Base-by-base conservation (phyloP, 2,329 filamentous ascomycete species). In the Nigrospora osmanthi region DNA sequence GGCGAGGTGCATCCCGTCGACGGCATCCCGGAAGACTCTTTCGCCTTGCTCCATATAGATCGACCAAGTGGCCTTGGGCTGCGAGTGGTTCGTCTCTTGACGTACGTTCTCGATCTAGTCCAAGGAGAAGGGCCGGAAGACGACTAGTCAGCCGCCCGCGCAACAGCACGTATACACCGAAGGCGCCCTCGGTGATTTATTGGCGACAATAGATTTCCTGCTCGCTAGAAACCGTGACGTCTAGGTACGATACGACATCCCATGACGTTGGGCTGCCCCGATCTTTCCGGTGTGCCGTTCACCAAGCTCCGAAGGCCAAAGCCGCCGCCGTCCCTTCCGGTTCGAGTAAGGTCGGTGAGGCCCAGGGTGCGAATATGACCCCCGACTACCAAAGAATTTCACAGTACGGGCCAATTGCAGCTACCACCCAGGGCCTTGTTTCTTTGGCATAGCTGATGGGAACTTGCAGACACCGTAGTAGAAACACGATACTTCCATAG, bases 61-160 rank as follows among this genome's bases (percentile, higher is more conserved):
- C 1, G 77, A 72, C 3, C 71, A 50, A 0, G 70, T 73, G 43
- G 73, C 62, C n/a, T 57, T 64, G 12, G 30, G 31, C 0, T 71
- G 54, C 4, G 56, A 55, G 45, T 75, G 66, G 3, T 43, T 53
- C 2, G 66, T 69, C 51, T 76, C 63, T 47, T 69, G 66, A 17
- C 75, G 61, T 51, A 78, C 75, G 43, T 78, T 78, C 51, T 78
- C 75, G 15, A 76, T 63, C 49, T 79, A 72, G 38, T 67, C 69
- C 11, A 77, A 77, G 56, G 37, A 76, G 73, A 12, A 77, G 65
- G 0, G 73, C 69, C 17, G 33, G n/a, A 9, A 11, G 10, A 23
- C 16, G 12, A 31, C 13, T 15, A 37, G 28, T 41, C 28, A 34
- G 39, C 34, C 13, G 3, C 9, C 32, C 12, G 13, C 9, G 35